Percentiles rank a stretch among this genome's conserved stretches.
Evolutionary conservation across 768 basidiomycete species (phyloP).

Genomic region (Rhodotorula diobovata): DNA sequence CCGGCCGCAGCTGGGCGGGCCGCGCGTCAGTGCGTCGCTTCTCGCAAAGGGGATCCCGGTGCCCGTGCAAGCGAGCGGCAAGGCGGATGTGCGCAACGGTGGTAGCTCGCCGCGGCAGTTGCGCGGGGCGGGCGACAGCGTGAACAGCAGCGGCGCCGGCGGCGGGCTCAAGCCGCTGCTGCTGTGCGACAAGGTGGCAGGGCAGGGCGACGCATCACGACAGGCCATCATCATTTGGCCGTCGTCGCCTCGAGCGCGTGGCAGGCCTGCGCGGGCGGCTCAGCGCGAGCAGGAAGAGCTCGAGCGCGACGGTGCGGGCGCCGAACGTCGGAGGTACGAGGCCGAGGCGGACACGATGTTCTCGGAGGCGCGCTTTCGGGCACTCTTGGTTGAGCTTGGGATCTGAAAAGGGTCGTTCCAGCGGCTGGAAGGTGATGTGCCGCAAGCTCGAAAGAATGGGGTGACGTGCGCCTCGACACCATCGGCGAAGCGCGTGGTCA

Average conservation of each 20-base stretch:
- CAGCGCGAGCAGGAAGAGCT: background rate
- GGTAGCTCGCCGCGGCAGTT: too few species aligned
- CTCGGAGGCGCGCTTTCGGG: conserved; percentile 8
- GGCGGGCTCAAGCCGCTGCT: too few species aligned
- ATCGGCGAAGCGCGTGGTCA: too few species aligned
- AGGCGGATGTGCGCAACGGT: too few species aligned
- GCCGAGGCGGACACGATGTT: conserved; percentile 7
- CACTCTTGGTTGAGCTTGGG: conserved; percentile 7
- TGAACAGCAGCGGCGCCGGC: too few species aligned
- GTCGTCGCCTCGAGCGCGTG: background rate
- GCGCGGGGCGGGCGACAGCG: too few species aligned
- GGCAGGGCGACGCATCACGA: too few species aligned
- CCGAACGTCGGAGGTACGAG: background rate
- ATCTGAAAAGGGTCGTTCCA: background rate
- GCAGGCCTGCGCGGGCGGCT: background rate
- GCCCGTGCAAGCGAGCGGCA: background rate
- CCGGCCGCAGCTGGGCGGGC: conserved; percentile 1
- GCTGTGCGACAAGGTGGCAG: too few species aligned
- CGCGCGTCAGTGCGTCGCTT: background rate
- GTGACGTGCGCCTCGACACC: too few species aligned
- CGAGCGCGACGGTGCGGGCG: background rate
- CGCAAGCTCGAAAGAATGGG: too few species aligned
- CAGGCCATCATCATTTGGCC: too few species aligned
- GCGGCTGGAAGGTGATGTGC: too few species aligned
- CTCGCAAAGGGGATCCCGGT: background rate